A percentile compares a stretch with the other conserved stretches of the same genome.
These are phyloP conservation scores for Cutaneotrichosporon sp. DNA, from an alignment of 1,284 basidiomycete genomes.

Conservation along the genomic window DNA sequence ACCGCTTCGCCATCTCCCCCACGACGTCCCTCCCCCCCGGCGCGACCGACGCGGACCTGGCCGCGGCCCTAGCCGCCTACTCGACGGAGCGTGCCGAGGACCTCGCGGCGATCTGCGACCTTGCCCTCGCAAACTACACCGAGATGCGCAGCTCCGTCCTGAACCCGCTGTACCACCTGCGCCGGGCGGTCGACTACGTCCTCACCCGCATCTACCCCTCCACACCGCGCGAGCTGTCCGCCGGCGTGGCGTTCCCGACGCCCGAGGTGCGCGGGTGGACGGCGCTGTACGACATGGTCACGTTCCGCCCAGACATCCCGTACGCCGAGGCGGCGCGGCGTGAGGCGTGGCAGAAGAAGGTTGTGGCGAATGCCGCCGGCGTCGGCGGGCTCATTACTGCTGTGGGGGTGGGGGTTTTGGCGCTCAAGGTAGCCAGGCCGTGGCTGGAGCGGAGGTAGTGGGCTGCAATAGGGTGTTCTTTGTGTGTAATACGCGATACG, in stretches of 20 bases:
- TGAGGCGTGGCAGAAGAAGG: slow-evolving; percentile 49
- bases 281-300: slow-evolving; percentile 94
- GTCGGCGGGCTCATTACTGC: background rate
- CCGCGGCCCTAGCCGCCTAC: slow-evolving; percentile 71
- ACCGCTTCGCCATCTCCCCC: slow-evolving; percentile 64
- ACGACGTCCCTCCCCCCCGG: slow-evolving; percentile 42
- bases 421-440: background rate
- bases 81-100: slow-evolving; percentile 80
- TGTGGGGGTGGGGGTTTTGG: background rate
- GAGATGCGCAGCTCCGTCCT: slow-evolving; percentile 95
- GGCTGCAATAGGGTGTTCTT: background rate
- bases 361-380: slow-evolving; percentile 24
- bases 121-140: slow-evolving; percentile 92
- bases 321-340: slow-evolving; percentile 62
- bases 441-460: background rate
- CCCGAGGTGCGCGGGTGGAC: slow-evolving; percentile 73
- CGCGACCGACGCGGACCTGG: slow-evolving; percentile 58
- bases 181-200: slow-evolving; percentile 71
- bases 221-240: slow-evolving; percentile 56
- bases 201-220: slow-evolving; percentile 64
- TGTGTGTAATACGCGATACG: slow-evolving; percentile 2
- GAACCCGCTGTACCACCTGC: slow-evolving; percentile 74
- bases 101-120: slow-evolving; percentile 82
- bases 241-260: slow-evolving; percentile 49
- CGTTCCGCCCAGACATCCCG: slow-evolving; percentile 90